Evolutionary conservation across 148 eudicot species (phyloP).

Genomic region (Chenopodium album): DNA sequence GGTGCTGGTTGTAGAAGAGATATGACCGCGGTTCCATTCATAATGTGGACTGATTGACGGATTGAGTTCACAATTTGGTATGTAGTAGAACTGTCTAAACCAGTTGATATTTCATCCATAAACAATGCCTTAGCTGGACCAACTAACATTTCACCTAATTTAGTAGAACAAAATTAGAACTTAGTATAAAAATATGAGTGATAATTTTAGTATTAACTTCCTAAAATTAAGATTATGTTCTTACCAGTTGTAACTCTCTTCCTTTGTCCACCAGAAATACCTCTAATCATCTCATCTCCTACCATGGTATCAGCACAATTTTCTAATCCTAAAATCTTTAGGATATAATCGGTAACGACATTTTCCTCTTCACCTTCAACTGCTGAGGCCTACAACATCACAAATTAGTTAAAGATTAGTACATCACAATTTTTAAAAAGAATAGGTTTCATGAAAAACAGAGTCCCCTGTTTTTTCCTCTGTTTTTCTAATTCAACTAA

Average conservation of each 20-base stretch:
- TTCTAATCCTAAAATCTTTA: slow-evolving; percentile 76
- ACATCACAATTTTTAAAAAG: not conserved
- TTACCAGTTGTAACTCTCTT: slow-evolving; percentile 84
- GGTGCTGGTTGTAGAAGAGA: slow-evolving; percentile 88
- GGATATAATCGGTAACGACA: slow-evolving; percentile 63
- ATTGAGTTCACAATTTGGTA: slow-evolving; percentile 71
- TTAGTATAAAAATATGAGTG: not conserved
- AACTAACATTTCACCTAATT: slow-evolving; percentile 78
- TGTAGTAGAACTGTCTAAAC: slow-evolving; percentile 85
- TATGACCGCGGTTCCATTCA: slow-evolving; percentile 68
- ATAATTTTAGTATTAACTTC: not conserved
- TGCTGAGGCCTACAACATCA: slow-evolving; percentile 49
- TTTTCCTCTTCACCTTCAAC: slow-evolving; percentile 57
- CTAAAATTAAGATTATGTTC: not conserved
- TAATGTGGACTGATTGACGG: slow-evolving; percentile 64
- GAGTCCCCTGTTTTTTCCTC: not conserved
- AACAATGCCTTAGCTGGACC: slow-evolving; percentile 71
- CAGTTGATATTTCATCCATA: slow-evolving; percentile 93
- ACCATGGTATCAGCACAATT: slow-evolving; percentile 81
- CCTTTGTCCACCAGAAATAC: slow-evolving; percentile 81
- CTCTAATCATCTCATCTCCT: slow-evolving; percentile 67
- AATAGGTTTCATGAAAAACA: not conserved
- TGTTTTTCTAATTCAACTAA: not conserved
- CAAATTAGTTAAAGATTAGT: not conserved
- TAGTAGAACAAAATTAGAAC: not conserved